A percentile compares a stretch with the other conserved stretches of the same genome.
Conservation (phyloP, 345 rosid species). For the Lenwebbia sp. region DNA sequence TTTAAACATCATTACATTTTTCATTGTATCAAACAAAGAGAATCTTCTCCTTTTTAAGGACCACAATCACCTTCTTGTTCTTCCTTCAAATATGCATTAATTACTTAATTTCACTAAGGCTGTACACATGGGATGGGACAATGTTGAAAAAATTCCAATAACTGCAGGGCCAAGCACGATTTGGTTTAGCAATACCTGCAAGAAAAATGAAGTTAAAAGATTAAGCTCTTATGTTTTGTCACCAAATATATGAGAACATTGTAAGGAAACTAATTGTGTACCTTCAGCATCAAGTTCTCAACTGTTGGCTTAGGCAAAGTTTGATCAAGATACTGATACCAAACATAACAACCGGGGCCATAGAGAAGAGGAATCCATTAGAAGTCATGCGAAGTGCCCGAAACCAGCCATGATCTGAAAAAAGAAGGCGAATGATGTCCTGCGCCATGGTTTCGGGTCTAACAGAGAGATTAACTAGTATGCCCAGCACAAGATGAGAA, state of each 20-base stretch:
- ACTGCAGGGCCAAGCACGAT: constrained; percentile 84
- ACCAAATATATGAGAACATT: background rate
- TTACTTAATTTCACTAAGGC: background rate
- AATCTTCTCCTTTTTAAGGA: background rate
- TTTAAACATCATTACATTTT: background rate
- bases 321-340: constrained; percentile 76
- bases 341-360: constrained; percentile 86
- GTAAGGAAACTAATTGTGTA: constrained; percentile 1
- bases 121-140: background rate
- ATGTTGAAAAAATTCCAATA: constrained; percentile 33
- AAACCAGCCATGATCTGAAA: constrained; percentile 70
- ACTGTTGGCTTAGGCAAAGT: constrained; percentile 62
- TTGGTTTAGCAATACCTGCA: constrained; percentile 80
- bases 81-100: background rate
- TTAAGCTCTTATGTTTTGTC: background rate
- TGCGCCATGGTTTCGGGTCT: constrained; percentile 1
- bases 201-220: background rate
- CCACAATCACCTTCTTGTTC: background rate
- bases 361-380: constrained; percentile 80
- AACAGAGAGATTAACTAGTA: background rate
- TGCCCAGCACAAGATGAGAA: background rate
- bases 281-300: constrained; percentile 63
- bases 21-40: background rate
- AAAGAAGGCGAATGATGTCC: constrained; percentile 26
- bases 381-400: constrained; percentile 87